A percentile compares a stretch with the other conserved stretches of the same genome.
Evolutionary conservation across 805 yeast genomes (phyloP).

Genomic region (Yarrowia sp.): DNA sequence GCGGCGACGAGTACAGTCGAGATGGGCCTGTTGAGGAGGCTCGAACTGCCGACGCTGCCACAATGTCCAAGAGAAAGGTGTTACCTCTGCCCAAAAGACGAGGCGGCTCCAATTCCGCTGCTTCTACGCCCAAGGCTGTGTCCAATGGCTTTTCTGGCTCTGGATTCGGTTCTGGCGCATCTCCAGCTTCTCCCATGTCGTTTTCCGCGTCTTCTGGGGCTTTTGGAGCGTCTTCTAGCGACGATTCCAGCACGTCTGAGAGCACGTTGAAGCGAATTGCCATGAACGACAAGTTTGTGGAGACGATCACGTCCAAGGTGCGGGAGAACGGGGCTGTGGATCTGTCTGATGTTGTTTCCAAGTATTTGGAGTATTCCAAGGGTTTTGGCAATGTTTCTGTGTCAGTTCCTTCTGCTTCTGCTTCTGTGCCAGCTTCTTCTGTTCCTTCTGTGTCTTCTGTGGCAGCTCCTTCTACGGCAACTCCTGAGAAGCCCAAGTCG

Average conservation of each 20-base stretch:
- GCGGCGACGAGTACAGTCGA: conserved; percentile 41
- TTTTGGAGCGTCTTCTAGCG: background rate
- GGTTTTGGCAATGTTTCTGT: too few relatives aligned
- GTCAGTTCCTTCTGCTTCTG: too few relatives aligned
- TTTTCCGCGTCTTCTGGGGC: background rate
- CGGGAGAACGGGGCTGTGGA: conserved; percentile 43
- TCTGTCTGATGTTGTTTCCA: conserved; percentile 52
- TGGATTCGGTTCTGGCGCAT: conserved; percentile 12
- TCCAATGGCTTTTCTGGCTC: background rate
- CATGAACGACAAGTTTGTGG: conserved; percentile 57
- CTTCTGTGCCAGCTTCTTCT: background rate
- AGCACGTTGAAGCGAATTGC: conserved; percentile 43
- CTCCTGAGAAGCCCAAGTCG: conserved; percentile 4
- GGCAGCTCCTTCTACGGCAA: background rate
- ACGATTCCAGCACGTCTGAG: background rate
- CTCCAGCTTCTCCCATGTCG: background rate
- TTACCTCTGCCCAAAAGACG: conserved; percentile 41
- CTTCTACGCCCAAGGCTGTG: background rate
- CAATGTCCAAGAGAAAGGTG: conserved; percentile 66
- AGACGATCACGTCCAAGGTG: conserved; percentile 40
- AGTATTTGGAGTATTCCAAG: conserved; percentile 59
- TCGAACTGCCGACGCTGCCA: conserved; percentile 54
- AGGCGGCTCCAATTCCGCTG: background rate
- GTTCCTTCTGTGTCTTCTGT: background rate
- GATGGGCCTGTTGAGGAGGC: conserved; percentile 40